Conservation (phyloP, 805 yeast species). For the Kregervanrija pseudodelftensis region DNA sequence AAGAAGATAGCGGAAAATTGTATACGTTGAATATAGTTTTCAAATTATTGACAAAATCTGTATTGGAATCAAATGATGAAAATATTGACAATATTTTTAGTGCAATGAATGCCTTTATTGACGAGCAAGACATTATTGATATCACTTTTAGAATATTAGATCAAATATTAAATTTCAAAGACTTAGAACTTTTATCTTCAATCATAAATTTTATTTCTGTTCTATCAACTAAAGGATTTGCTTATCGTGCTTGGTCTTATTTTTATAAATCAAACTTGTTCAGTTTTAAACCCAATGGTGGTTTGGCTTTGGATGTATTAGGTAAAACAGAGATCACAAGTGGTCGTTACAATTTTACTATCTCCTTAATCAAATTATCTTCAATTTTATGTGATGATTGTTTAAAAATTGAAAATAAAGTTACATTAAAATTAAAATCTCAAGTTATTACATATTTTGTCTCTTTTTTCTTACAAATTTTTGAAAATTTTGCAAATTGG, state of each 20-base stretch:
- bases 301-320: slow-evolving; percentile 51
- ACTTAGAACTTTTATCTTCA: slow-evolving; percentile 36
- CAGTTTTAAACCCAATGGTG: slow-evolving; percentile 56
- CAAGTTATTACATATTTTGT: slow-evolving; percentile 49
- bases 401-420: slow-evolving; percentile 31
- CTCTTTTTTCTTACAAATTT: slow-evolving; percentile 54
- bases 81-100: slow-evolving; percentile 20
- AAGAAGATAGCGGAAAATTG: slow-evolving; percentile 31
- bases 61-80: slow-evolving; percentile 31
- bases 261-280: slow-evolving; percentile 60
- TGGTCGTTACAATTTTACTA: slow-evolving; percentile 60
- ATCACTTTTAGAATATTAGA: slow-evolving; percentile 62
- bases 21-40: slow-evolving; percentile 42
- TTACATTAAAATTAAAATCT: slow-evolving; percentile 37
- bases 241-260: slow-evolving; percentile 75
- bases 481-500: slow-evolving; percentile 71
- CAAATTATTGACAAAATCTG: slow-evolving; percentile 41
- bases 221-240: slow-evolving; percentile 36
- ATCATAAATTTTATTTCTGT: slow-evolving; percentile 45
- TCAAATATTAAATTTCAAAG: slow-evolving; percentile 52
- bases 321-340: slow-evolving; percentile 67
- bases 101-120: slow-evolving; percentile 31
- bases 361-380: slow-evolving; percentile 50
- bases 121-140: slow-evolving; percentile 34
- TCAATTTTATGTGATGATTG: slow-evolving; percentile 47